Evolutionary conservation across 768 basidiomycete genomes (phyloP).

Genomic region (Nidularia pulvinata): DNA sequence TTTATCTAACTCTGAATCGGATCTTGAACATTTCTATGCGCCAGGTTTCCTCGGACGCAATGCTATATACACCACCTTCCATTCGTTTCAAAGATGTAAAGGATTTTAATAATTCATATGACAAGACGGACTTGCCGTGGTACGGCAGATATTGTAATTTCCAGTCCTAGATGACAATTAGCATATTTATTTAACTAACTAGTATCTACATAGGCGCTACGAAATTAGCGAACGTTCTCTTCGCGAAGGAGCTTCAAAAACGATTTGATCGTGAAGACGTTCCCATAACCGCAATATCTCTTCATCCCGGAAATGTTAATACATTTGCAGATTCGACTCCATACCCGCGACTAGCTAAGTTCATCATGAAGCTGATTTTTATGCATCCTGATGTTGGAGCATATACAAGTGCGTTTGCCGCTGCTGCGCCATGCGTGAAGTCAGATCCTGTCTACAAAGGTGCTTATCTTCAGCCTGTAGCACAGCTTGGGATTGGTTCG

Average conservation of each 20-base stretch:
- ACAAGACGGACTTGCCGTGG: constrained; percentile 11
- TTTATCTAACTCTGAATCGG: neutral
- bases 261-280: neutral
- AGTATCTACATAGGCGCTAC: neutral
- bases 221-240: neutral
- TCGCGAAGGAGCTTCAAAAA: neutral
- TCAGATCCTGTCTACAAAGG: constrained; percentile 31
- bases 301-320: constrained; percentile 39
- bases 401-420: constrained; percentile 33
- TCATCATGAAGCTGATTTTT: constrained; percentile 16
- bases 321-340: constrained; percentile 19
- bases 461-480: constrained; percentile 31
- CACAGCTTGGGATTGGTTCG: too few relatives aligned
- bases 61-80: constrained; percentile 15
- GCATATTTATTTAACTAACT: neutral
- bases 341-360: constrained; percentile 11
- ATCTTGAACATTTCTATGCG: neutral
- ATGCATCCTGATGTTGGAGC: constrained; percentile 27
- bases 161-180: neutral
- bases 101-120: constrained; percentile 32
- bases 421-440: constrained; percentile 30
- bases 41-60: neutral
- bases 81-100: constrained; percentile 13
- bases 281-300: constrained; percentile 27
- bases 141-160: constrained; percentile 26